Conservation (phyloP, 306 rosid species). For the Lablab purpureus region DNA sequence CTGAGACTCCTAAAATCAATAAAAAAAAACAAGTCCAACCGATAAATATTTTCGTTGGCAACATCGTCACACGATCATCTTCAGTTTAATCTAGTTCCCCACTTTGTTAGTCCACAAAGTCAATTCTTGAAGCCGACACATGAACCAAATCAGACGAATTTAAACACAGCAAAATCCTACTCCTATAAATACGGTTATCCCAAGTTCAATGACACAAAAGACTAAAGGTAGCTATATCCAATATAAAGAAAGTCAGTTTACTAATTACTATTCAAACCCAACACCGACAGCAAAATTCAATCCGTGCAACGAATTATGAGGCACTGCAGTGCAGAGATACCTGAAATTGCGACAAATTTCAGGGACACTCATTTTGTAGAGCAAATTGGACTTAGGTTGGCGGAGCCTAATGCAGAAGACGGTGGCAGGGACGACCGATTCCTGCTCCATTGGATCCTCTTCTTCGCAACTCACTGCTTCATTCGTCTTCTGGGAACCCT, state of each 20-base stretch:
- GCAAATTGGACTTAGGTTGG: slow-evolving; percentile 80
- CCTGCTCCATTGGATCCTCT: slow-evolving; percentile 79
- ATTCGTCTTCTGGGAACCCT: slow-evolving; percentile 47
- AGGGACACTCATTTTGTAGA: slow-evolving; percentile 86
- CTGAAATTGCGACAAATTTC: slow-evolving; percentile 96
- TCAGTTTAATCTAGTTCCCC: neutral
- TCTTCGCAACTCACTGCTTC: slow-evolving; percentile 51
- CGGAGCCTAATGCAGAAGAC: slow-evolving; percentile 79
- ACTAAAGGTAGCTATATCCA: neutral
- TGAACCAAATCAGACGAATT: neutral
- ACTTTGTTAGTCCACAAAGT: neutral
- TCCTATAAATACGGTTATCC: neutral
- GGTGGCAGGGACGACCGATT: slow-evolving; percentile 66
- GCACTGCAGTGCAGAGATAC: slow-evolving; percentile 39
- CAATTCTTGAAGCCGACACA: neutral
- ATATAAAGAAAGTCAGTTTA: neutral
- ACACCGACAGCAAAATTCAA: neutral
- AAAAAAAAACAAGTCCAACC: too few species aligned
- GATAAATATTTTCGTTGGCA: neutral
- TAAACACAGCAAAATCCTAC: neutral
- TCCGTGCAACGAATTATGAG: too few species aligned
- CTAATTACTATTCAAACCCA: neutral
- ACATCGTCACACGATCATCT: neutral
- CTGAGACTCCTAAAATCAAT: too few species aligned
- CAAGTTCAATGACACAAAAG: neutral